These are phyloP conservation scores for Claviceps sp. DNA, from an alignment of 2,329 filamentous ascomycete genomes.

Conservation along the genomic window DNA sequence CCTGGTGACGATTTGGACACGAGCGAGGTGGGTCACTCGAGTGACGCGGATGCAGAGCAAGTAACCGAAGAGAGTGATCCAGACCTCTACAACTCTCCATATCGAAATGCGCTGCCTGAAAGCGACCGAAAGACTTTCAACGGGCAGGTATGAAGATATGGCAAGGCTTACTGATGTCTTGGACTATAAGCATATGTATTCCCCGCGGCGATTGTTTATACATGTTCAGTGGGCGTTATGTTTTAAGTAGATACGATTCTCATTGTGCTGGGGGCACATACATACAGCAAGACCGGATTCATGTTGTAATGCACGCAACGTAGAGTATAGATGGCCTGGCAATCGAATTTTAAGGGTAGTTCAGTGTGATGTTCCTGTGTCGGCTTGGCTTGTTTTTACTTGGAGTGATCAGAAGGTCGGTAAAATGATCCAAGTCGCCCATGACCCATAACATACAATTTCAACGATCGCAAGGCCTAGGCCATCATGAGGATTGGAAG, in stretches of 20 bases:
- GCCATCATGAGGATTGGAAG: too few relatives aligned
- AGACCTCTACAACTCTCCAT: slow-evolving; percentile 14
- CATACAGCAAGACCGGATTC: too few relatives aligned
- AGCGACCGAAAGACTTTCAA: not conserved
- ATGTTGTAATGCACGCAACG: too few relatives aligned
- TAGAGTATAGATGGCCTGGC: too few relatives aligned
- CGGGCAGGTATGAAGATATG: not conserved
- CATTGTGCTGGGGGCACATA: not conserved
- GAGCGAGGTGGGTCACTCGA: slow-evolving; percentile 19
- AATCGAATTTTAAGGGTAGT: too few relatives aligned
- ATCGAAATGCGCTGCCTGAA: not conserved
- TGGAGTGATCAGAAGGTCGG: too few relatives aligned
- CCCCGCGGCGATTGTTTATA: not conserved
- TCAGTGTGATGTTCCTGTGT: too few relatives aligned
- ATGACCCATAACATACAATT: too few relatives aligned
- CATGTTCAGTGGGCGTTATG: not conserved
- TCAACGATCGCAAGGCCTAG: too few relatives aligned
- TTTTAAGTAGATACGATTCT: not conserved
- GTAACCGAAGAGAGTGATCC: slow-evolving; percentile 22
- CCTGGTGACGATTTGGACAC: slow-evolving; percentile 19
- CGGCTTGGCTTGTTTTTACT: too few relatives aligned
- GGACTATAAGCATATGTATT: not conserved
- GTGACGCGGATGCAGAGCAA: slow-evolving; percentile 17
- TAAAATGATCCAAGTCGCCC: too few relatives aligned
- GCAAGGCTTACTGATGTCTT: not conserved